Conservation (phyloP, 73 alveolate species). For the Paramecium bursaria region DNA sequence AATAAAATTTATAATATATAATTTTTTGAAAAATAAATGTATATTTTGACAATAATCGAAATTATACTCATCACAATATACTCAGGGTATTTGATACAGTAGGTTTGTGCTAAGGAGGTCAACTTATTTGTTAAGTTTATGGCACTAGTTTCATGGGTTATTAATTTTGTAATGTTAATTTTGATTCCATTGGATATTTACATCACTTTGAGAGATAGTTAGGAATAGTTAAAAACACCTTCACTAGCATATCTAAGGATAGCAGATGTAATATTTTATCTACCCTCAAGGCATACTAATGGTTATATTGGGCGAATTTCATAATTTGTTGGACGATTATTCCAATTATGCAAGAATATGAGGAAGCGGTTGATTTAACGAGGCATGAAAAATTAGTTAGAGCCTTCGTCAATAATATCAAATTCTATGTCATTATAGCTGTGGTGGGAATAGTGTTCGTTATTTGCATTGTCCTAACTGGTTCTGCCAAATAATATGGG, state of each 20-base stretch:
- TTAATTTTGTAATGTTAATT: slow-evolving; percentile 58
- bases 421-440: slow-evolving; percentile 49
- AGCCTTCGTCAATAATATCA: slow-evolving; percentile 43
- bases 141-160: slow-evolving; percentile 54
- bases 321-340: slow-evolving; percentile 66
- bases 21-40: too few species aligned
- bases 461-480: slow-evolving; percentile 20
- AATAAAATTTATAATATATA: too few species aligned
- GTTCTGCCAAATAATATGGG: slow-evolving; percentile 47
- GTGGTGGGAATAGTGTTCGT: slow-evolving; percentile 51
- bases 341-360: slow-evolving; percentile 66
- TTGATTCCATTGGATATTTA: slow-evolving; percentile 64
- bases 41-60: slow-evolving; percentile 24
- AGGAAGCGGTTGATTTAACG: slow-evolving; percentile 61
- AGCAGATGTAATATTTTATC: not conserved
- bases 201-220: slow-evolving; percentile 53
- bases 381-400: slow-evolving; percentile 1
- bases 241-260: slow-evolving; percentile 37
- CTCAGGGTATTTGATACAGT: slow-evolving; percentile 30
- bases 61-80: slow-evolving; percentile 22
- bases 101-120: slow-evolving; percentile 60
- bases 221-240: not conserved
- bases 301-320: slow-evolving; percentile 56
- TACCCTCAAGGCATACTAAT: slow-evolving; percentile 17
- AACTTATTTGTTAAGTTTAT: slow-evolving; percentile 42